phyloP scores from a whole-genome alignment of 176 grass and related monocot species.

The Miscanthus lutarioriparius region DNA sequence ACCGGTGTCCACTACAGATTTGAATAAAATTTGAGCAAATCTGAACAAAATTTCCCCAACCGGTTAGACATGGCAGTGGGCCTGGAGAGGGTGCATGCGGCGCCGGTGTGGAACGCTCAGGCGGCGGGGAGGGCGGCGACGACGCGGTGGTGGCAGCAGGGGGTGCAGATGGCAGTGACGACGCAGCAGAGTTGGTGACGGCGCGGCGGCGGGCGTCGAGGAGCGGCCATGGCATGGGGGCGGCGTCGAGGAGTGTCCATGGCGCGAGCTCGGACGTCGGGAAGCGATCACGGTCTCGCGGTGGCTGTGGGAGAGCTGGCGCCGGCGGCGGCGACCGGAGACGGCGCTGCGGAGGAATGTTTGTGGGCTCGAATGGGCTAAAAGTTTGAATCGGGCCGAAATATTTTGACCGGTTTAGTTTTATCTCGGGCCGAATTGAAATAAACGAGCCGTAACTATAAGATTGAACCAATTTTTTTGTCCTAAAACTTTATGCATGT shows the following conservation, averaged over 20 bases:
- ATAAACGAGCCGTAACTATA: too few species aligned
- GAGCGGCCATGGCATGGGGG: background rate
- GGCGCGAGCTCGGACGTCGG: background rate
- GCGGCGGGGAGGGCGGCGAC: background rate
- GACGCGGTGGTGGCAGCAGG: background rate
- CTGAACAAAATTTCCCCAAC: background rate
- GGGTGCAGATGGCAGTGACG: background rate
- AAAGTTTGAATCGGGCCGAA: background rate
- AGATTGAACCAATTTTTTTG: too few species aligned
- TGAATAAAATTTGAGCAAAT: background rate
- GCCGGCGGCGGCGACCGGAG: background rate
- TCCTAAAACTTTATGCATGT: too few species aligned
- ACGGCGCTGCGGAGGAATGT: too few species aligned
- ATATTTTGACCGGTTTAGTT: background rate
- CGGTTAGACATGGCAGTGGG: background rate
- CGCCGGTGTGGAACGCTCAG: background rate
- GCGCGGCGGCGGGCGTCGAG: background rate
- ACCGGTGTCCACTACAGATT: background rate
- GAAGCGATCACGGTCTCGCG: background rate
- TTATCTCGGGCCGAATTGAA: background rate
- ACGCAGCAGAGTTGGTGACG: too few species aligned
- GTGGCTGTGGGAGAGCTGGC: background rate
- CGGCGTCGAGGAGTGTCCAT: background rate
- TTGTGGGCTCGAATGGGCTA: too few species aligned
- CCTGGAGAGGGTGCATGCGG: background rate